These are phyloP conservation scores for Aspergillus alliaceus DNA, from an alignment of 2,329 filamentous ascomycete genomes.

Conservation along the genomic window DNA sequence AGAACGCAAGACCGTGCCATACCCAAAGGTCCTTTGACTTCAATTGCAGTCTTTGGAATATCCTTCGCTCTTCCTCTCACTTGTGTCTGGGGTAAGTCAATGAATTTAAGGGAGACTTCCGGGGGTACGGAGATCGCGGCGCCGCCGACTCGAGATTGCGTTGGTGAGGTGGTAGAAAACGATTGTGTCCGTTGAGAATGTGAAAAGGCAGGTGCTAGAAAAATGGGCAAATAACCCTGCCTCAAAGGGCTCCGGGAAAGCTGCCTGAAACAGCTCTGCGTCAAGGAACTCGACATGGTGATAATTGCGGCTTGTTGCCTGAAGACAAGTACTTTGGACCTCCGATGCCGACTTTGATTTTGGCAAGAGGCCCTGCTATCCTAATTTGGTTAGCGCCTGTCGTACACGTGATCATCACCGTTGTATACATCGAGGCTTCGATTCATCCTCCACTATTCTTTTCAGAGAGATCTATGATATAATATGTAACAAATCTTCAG, in stretches of 20 bases:
- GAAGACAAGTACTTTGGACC: constrained; percentile 21
- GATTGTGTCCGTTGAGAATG: constrained; percentile 44
- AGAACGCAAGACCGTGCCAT: background rate
- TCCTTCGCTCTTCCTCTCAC: constrained; percentile 62
- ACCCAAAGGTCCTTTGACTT: constrained; percentile 80
- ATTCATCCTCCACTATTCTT: background rate
- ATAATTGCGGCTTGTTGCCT: constrained; percentile 24
- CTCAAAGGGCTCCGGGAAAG: constrained; percentile 50
- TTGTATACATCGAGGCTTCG: constrained; percentile 10
- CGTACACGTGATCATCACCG: constrained; percentile 15
- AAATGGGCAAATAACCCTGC: constrained; percentile 62
- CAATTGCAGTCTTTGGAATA: constrained; percentile 63
- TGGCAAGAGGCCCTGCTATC: constrained; percentile 23
- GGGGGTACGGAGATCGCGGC: constrained; percentile 78
- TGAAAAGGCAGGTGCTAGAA: constrained; percentile 71
- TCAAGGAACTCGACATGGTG: constrained; percentile 64
- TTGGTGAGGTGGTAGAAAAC: constrained; percentile 71
- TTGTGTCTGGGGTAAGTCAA: constrained; percentile 63
- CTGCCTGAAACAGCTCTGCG: constrained; percentile 61
- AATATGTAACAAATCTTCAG: background rate
- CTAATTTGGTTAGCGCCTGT: constrained; percentile 15
- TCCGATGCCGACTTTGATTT: constrained; percentile 32
- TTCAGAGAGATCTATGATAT: background rate
- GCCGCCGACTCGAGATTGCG: constrained; percentile 80
- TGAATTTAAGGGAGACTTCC: constrained; percentile 70